phyloP scores from a whole-genome alignment of 345 rosid species.

The Eutrema heterophyllum region DNA sequence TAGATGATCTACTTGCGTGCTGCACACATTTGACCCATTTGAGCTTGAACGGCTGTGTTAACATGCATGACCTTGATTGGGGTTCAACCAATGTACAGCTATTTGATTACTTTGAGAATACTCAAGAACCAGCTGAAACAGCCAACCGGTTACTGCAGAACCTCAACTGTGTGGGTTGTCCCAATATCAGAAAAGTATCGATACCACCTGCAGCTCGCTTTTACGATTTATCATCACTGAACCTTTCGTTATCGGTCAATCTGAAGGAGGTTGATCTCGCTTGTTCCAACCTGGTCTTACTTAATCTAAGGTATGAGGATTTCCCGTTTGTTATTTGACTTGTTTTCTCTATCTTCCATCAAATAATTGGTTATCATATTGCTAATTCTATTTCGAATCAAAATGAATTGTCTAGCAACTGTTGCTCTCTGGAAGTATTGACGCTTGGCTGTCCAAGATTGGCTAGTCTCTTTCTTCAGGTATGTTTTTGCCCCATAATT shows the following conservation, averaged over 20 bases:
- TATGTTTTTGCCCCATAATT: constrained; percentile 17
- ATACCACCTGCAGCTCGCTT: constrained; percentile 80
- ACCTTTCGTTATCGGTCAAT: constrained; percentile 78
- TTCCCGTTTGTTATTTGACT: not conserved
- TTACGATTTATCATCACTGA: constrained; percentile 67
- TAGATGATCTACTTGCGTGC: constrained; percentile 89
- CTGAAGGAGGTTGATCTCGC: constrained; percentile 85
- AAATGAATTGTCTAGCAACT: constrained; percentile 54
- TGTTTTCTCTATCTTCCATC: not conserved
- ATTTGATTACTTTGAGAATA: constrained; percentile 36
- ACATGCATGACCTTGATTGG: constrained; percentile 97
- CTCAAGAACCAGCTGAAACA: constrained; percentile 38
- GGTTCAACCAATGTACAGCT: constrained; percentile 45
- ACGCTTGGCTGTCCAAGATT: constrained; percentile 76
- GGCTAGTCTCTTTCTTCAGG: constrained; percentile 91
- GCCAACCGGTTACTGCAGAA: constrained; percentile 75
- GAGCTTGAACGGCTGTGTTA: constrained; percentile 90
- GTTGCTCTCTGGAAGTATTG: constrained; percentile 76
- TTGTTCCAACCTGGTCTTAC: constrained; percentile 64
- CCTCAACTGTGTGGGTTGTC: constrained; percentile 94
- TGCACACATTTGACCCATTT: constrained; percentile 90
- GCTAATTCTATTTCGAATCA: not conserved
- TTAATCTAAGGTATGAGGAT: constrained; percentile 64
- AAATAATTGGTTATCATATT: not conserved
- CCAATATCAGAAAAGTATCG: constrained; percentile 77